phyloP scores from a whole-genome alignment of 768 basidiomycete species.

The Suillus plorans region DNA sequence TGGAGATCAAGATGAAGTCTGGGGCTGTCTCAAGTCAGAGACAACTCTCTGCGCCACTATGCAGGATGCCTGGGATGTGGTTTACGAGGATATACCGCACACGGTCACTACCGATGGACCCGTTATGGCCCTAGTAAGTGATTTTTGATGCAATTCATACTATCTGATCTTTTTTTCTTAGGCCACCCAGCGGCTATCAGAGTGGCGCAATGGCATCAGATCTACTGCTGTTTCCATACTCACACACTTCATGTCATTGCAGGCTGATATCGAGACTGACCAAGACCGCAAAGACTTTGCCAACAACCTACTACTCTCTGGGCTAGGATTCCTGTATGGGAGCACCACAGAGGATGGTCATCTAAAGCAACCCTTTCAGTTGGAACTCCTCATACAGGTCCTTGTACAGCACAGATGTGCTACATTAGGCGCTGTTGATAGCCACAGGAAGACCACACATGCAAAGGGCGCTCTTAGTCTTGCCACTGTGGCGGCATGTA shows the following conservation, averaged over 20 bases:
- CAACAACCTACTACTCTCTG: background rate
- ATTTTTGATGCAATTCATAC: background rate
- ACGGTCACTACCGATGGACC: slow-evolving; percentile 5
- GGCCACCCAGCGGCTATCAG: slow-evolving; percentile 4
- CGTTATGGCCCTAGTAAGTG: slow-evolving; percentile 1
- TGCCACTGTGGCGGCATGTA: slow-evolving; percentile 4
- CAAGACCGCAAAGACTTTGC: background rate
- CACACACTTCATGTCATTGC: slow-evolving; percentile 5
- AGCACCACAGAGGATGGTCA: background rate
- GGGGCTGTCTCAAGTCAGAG: background rate
- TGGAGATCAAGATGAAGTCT: background rate
- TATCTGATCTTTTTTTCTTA: background rate
- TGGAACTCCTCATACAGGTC: slow-evolving; percentile 7
- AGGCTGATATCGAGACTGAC: background rate
- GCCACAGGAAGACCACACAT: background rate
- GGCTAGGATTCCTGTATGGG: background rate
- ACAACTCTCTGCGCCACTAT: too few relatives aligned
- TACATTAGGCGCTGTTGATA: background rate
- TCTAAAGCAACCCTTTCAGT: background rate
- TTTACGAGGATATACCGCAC: slow-evolving; percentile 9
- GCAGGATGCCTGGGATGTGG: background rate
- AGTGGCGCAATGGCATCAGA: slow-evolving; percentile 12
- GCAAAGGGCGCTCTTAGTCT: slow-evolving; percentile 6
- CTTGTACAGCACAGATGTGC: slow-evolving; percentile 5
- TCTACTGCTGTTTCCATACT: slow-evolving; percentile 8